Conservation (phyloP, 768 basidiomycete species). For the Mycena filopes region DNA sequence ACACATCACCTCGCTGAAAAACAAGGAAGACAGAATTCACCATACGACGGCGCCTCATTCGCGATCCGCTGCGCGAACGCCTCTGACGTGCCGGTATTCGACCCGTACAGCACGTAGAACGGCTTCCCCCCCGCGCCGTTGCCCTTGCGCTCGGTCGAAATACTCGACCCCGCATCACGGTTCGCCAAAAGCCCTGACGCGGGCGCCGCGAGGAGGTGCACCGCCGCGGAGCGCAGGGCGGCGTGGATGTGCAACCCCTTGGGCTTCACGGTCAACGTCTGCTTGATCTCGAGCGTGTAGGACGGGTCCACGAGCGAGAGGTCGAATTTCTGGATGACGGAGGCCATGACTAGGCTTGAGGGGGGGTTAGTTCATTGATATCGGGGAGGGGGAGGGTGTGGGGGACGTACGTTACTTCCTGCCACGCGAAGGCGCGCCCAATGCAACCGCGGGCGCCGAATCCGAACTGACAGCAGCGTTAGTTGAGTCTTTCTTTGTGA, state of each 20-base stretch:
- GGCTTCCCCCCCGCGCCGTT: slow-evolving; percentile 32
- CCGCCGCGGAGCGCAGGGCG: slow-evolving; percentile 42
- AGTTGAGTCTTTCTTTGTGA: slow-evolving; percentile 37
- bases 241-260: slow-evolving; percentile 53
- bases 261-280: slow-evolving; percentile 60
- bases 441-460: slow-evolving; percentile 40
- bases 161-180: not conserved
- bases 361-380: no score
- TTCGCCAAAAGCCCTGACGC: slow-evolving; percentile 31
- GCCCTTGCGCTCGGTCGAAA: not conserved
- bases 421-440: slow-evolving; percentile 59
- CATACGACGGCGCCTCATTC: slow-evolving; percentile 48
- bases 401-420: slow-evolving; percentile 47
- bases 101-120: slow-evolving; percentile 55
- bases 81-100: slow-evolving; percentile 61
- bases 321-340: slow-evolving; percentile 59
- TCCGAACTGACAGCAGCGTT: slow-evolving; percentile 22
- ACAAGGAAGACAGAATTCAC: slow-evolving; percentile 31
- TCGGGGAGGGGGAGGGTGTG: no score
- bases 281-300: slow-evolving; percentile 56
- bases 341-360: slow-evolving; percentile 47
- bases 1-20: not conserved
- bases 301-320: slow-evolving; percentile 53
- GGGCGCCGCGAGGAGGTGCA: slow-evolving; percentile 29
- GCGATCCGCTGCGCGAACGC: slow-evolving; percentile 58